Conservation (phyloP, 2,329 filamentous ascomycete species). For the Aureobasidium vineae region DNA sequence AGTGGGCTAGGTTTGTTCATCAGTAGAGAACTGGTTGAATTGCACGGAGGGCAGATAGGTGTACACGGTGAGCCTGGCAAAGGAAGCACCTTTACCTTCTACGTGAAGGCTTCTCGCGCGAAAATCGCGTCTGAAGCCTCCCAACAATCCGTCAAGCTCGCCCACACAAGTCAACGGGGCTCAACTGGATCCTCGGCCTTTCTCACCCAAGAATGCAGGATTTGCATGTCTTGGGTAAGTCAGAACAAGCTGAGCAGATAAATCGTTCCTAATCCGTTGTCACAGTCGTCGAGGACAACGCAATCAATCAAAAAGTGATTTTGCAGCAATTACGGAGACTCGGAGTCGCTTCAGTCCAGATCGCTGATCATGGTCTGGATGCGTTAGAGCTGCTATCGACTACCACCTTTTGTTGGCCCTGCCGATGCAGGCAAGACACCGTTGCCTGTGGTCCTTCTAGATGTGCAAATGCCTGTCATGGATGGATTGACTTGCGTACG, state of each 20-base stretch:
- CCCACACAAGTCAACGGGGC: too few relatives aligned
- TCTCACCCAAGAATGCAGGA: too few relatives aligned
- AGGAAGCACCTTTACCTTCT: slow-evolving; percentile 65
- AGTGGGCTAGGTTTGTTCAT: slow-evolving; percentile 68
- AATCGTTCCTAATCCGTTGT: too few relatives aligned
- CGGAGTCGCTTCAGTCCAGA: slow-evolving; percentile 37
- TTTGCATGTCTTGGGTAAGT: too few relatives aligned
- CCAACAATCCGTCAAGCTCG: too few relatives aligned
- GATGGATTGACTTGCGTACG: slow-evolving; percentile 72
- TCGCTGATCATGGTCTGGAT: slow-evolving; percentile 43
- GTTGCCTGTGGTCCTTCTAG: slow-evolving; percentile 65
- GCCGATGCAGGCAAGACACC: neutral
- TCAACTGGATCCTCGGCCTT: too few relatives aligned
- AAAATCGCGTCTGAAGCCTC: neutral
- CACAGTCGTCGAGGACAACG: slow-evolving; percentile 41
- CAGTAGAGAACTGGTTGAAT: slow-evolving; percentile 61
- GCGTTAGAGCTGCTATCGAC: slow-evolving; percentile 38
- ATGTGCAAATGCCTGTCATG: slow-evolving; percentile 82
- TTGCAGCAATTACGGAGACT: slow-evolving; percentile 42
- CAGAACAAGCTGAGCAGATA: too few relatives aligned
- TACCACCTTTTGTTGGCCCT: slow-evolving; percentile 26
- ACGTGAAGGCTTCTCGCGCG: slow-evolving; percentile 51
- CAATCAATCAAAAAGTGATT: slow-evolving; percentile 44
- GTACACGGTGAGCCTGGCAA: slow-evolving; percentile 57
- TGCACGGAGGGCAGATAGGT: slow-evolving; percentile 62